Evolutionary conservation across 495 filamentous ascomycete genomes (phyloP), one percentile per base, ranked within the genome.

Genomic region (Corynascus novoguineensis): DNA sequence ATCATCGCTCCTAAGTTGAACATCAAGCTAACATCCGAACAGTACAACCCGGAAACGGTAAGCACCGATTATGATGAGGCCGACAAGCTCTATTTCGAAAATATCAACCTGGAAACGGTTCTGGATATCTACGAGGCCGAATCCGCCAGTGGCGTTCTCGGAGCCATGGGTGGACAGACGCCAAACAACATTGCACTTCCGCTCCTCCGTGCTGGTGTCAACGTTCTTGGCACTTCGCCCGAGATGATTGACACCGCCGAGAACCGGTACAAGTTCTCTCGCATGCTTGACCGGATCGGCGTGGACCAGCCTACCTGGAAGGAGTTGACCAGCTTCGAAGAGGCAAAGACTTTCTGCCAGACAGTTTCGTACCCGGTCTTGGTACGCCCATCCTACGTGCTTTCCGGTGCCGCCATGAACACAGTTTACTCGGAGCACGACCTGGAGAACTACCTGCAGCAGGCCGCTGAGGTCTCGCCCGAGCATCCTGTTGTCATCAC

Each of bases 221-320:
- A 89, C 72, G 86, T 98, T 19, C 78, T 96, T 0, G 93, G 93
- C 60, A 98, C 93, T 1, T 96, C 93, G 0, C 93, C 93, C 29
- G 92, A 98, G 70, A 97, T 97, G 93, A 98, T 98, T 66, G 93
- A 98, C 64, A 89, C 83, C 31, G 93, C 93, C 11, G 93, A 98
- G 74, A 98, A 98, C 71, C 85, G 93, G 19, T 96, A 96, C 79
- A 97, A 98, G 73, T 98, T 98, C 75, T 96, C 92, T 53, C 87
- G 90, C 67, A 97, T 97, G 78, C 80, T 98, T 35, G 92, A 98
- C 72, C 85, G 86, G 66, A 97, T 98, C 68, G 90, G 84, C 55
- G 92, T 98, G 38, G 92, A 98, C 69, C 92, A 98, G 75, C 92
- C 92, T 14, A 92, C 90, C 27, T 98, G 92, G 92, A 96, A 95